These are phyloP conservation scores for Solanum lignicaule DNA, from an alignment of 257 asterid species.

Conservation along the genomic window DNA sequence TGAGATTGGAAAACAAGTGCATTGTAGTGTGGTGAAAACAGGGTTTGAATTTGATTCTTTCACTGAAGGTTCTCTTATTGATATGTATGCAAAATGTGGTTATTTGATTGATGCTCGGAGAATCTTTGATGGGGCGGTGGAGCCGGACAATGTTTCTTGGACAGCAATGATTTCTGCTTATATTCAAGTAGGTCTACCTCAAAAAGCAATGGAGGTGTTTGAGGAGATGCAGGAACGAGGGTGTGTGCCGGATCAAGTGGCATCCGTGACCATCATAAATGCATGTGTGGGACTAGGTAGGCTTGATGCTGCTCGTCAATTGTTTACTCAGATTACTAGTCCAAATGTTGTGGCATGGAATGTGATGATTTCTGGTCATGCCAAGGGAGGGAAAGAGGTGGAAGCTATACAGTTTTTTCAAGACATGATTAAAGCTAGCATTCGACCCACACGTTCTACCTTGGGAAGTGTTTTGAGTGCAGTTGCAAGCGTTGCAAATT, in stretches of 20 bases:
- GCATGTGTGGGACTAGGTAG: conserved; percentile 54
- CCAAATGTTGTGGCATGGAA: conserved; percentile 80
- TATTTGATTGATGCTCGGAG: conserved; percentile 41
- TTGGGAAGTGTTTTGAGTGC: conserved; percentile 81
- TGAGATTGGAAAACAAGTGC: conserved; percentile 51
- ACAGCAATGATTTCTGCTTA: conserved; percentile 76
- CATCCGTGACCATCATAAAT: conserved; percentile 51
- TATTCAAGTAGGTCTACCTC: conserved; percentile 45
- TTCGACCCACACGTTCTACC: conserved; percentile 71
- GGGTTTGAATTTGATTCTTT: conserved; percentile 49
- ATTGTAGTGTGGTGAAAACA: conserved; percentile 34
- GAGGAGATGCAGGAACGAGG: conserved; percentile 54
- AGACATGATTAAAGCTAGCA: conserved; percentile 46
- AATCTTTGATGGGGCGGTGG: conserved; percentile 41
- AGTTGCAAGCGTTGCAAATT: conserved; percentile 40
- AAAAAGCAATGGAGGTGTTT: conserved; percentile 49
- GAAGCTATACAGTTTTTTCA: conserved; percentile 48
- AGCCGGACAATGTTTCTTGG: conserved; percentile 69
- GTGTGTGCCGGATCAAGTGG: conserved; percentile 56
- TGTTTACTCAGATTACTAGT: conserved; percentile 45
- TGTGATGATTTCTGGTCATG: conserved; percentile 82
- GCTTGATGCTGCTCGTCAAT: conserved; percentile 46
- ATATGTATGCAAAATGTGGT: conserved; percentile 82
- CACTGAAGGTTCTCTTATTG: conserved; percentile 66
- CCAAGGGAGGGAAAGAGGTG: conserved; percentile 48